Evolutionary conservation across 208 protist genomes (phyloP).

Genomic region (Acanthamoeba lenticulata): DNA sequence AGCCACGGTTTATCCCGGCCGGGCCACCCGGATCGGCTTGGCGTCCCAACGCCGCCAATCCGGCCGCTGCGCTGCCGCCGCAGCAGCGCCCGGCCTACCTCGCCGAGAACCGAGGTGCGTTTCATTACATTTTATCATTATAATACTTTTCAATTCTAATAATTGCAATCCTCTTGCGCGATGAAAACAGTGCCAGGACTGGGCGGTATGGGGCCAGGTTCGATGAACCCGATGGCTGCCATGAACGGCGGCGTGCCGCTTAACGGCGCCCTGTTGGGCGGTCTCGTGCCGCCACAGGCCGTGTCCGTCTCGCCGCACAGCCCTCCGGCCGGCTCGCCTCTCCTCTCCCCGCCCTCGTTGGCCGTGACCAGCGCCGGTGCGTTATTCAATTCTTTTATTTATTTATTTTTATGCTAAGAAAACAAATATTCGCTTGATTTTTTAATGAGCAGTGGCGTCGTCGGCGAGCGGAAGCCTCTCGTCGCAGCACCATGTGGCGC

Average conservation of each 20-base stretch:
- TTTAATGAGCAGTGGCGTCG: not conserved
- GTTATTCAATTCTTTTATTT: not conserved
- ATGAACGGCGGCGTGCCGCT: not conserved
- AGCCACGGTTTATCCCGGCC: not conserved
- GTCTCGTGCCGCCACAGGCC: not conserved
- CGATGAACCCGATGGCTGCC: not conserved
- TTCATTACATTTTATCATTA: no score
- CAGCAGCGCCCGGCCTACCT: not conserved
- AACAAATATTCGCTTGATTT: not conserved
- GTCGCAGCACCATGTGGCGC: no score
- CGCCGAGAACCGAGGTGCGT: not conserved
- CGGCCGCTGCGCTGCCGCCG: not conserved
- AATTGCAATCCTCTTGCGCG: no score
- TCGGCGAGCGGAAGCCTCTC: not conserved
- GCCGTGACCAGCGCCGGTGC: not conserved
- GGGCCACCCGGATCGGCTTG: not conserved
- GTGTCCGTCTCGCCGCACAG: not conserved
- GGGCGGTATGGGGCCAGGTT: not conserved
- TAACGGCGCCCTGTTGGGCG: not conserved
- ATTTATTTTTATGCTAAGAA: not conserved
- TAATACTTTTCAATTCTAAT: no score
- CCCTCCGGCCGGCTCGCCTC: not conserved
- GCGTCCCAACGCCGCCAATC: not conserved
- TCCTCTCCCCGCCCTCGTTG: not conserved
- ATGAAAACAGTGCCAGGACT: not conserved